Conservation (phyloP, 495 filamentous ascomycete species). For the Staphylotrichum longicolle region DNA sequence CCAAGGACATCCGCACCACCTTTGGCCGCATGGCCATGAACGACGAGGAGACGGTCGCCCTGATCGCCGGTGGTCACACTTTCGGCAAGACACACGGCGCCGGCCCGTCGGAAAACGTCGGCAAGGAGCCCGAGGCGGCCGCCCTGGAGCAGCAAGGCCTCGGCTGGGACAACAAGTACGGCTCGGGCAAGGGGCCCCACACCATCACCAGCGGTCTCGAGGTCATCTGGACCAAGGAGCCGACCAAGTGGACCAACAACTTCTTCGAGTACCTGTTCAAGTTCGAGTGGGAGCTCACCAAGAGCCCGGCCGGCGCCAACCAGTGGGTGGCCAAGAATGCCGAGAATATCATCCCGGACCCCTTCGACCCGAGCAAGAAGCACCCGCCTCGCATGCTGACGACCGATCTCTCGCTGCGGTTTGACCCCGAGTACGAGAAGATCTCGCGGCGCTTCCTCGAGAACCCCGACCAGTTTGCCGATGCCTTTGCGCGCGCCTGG, state of each 20-base stretch:
- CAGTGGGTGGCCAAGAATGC: conserved; percentile 70
- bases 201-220: conserved; percentile 72
- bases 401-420: conserved; percentile 65
- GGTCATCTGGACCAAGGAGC: conserved; percentile 70
- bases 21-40: conserved; percentile 77
- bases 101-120: conserved; percentile 55
- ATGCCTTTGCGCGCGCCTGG: conserved; percentile 67
- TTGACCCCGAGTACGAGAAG: conserved; percentile 69
- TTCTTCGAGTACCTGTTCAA: conserved; percentile 72
- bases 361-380: conserved; percentile 62
- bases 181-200: conserved; percentile 59
- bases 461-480: conserved; percentile 61
- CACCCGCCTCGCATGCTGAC: conserved; percentile 67
- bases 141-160: conserved; percentile 61
- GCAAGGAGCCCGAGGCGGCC: conserved; percentile 61
- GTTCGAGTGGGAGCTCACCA: conserved; percentile 72
- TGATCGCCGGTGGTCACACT: conserved; percentile 71
- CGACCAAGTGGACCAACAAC: conserved; percentile 64
- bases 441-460: conserved; percentile 64
- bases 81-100: conserved; percentile 78
- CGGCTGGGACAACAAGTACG: conserved; percentile 61
- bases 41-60: conserved; percentile 71
- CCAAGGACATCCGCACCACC: conserved; percentile 64
- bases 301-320: conserved; percentile 69
- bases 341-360: conserved; percentile 63